Percentiles rank a stretch among this genome's conserved stretches.
Conservation (phyloP, 805 yeast genomes). For the Metschnikowia dekortorum region DNA sequence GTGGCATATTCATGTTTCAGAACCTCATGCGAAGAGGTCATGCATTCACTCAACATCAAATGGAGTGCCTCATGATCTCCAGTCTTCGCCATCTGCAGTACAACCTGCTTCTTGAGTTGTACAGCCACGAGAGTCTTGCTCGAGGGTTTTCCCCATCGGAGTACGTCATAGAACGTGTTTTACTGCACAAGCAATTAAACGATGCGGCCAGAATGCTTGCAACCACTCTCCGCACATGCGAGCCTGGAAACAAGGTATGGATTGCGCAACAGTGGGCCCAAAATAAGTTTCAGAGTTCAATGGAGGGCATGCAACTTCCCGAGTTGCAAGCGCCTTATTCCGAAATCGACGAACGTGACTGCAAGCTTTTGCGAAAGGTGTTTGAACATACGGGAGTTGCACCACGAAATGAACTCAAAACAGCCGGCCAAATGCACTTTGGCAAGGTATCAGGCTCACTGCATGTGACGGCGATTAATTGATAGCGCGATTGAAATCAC, state of each 20-base stretch:
- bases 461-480: no score
- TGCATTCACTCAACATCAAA: conserved; percentile 10
- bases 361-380: conserved; percentile 18
- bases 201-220: background rate
- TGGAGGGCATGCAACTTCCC: background rate
- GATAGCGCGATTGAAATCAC: no score
- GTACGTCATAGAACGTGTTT: background rate
- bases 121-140: background rate
- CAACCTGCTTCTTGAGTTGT: conserved; percentile 10
- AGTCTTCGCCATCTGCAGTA: conserved; percentile 8
- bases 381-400: background rate
- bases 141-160: background rate
- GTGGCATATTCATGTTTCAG: conserved; percentile 22
- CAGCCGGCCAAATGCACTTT: no score
- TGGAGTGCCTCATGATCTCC: conserved; percentile 17
- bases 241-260: background rate
- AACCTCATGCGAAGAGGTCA: conserved; percentile 14
- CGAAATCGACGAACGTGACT: conserved; percentile 23
- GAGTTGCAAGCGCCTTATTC: conserved; percentile 14
- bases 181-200: background rate
- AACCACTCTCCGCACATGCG: background rate
- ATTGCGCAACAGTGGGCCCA: background rate
- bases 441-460: background rate
- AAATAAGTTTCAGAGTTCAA: background rate
- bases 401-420: no score